Evolutionary conservation across 2,329 filamentous ascomycete genomes (phyloP).

Genomic region (Helminthosporium solani): DNA sequence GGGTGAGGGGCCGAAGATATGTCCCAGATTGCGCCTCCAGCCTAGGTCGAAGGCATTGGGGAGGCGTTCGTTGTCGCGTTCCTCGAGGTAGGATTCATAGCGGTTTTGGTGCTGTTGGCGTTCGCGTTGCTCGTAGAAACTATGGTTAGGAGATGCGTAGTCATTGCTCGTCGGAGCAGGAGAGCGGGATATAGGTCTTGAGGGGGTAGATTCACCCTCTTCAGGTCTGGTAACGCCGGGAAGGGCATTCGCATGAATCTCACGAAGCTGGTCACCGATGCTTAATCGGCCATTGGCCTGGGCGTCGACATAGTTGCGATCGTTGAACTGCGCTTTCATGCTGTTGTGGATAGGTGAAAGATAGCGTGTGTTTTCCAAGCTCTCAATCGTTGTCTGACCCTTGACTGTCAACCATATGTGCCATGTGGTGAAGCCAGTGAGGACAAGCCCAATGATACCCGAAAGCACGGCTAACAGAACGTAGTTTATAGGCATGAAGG

Average conservation of each 20-base stretch:
- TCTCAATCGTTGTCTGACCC: conserved; percentile 93
- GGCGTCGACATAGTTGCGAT: conserved; percentile 47
- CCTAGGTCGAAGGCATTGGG: conserved; percentile 94
- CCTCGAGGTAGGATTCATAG: conserved; percentile 81
- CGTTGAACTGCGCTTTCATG: conserved; percentile 63
- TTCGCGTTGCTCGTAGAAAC: conserved; percentile 56
- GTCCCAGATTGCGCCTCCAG: conserved; percentile 72
- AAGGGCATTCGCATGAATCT: conserved; percentile 78
- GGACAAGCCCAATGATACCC: conserved; percentile 86
- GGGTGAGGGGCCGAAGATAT: conserved; percentile 76
- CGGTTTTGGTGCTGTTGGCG: conserved; percentile 64
- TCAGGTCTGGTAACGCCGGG: conserved; percentile 79
- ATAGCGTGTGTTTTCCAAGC: conserved; percentile 92
- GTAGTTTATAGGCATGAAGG: conserved; percentile 83
- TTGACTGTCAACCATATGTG: conserved; percentile 78
- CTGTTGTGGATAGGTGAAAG: conserved; percentile 74
- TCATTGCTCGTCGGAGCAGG: conserved; percentile 34
- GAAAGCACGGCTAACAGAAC: conserved; percentile 83
- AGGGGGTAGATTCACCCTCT: conserved; percentile 68
- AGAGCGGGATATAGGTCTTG: conserved; percentile 29
- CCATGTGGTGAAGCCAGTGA: conserved; percentile 88
- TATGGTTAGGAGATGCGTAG: conserved; percentile 47
- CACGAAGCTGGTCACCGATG: conserved; percentile 69
- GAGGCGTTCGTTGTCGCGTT: conserved; percentile 81
- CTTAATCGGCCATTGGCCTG: conserved; percentile 43